phyloP scores from a whole-genome alignment of 805 yeast genomes.

The Yarrowia phangngaensis region DNA sequence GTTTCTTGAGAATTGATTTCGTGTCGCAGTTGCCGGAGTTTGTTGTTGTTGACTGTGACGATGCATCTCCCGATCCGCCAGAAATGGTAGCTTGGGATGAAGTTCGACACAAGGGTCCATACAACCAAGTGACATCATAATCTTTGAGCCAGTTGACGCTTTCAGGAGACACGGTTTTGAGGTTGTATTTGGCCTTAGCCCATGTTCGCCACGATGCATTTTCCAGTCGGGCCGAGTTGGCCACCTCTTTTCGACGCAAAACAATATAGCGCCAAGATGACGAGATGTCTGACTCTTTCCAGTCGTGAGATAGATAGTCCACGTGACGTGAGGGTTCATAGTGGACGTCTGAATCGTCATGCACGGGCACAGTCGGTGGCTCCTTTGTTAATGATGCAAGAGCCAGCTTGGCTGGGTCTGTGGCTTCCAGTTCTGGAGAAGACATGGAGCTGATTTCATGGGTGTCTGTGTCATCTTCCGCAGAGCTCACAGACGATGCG shows the following conservation, averaged over 20 bases:
- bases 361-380: slow-evolving; percentile 25
- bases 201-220: slow-evolving; percentile 94
- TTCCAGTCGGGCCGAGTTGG: slow-evolving; percentile 73
- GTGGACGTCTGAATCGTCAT: slow-evolving; percentile 74
- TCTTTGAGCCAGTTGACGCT: slow-evolving; percentile 95
- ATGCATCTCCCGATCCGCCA: slow-evolving; percentile 18
- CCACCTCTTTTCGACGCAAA: slow-evolving; percentile 74
- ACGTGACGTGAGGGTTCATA: slow-evolving; percentile 86
- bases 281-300: slow-evolving; percentile 92
- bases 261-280: slow-evolving; percentile 95
- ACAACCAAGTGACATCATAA: slow-evolving; percentile 94
- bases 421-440: slow-evolving; percentile 32
- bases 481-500: slow-evolving; percentile 18
- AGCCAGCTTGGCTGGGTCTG: slow-evolving; percentile 28
- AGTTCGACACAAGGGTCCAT: slow-evolving; percentile 61
- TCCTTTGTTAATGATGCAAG: not conserved
- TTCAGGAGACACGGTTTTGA: slow-evolving; percentile 82
- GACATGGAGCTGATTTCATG: slow-evolving; percentile 22
- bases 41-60: slow-evolving; percentile 6
- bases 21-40: slow-evolving; percentile 37
- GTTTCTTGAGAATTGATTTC: slow-evolving; percentile 84
- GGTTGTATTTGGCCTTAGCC: slow-evolving; percentile 70
- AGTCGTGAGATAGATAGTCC: slow-evolving; percentile 89
- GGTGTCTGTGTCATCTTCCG: slow-evolving; percentile 23
- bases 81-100: slow-evolving; percentile 13